phyloP scores from a whole-genome alignment of 768 basidiomycete species.

The Tulasnella sp. region DNA sequence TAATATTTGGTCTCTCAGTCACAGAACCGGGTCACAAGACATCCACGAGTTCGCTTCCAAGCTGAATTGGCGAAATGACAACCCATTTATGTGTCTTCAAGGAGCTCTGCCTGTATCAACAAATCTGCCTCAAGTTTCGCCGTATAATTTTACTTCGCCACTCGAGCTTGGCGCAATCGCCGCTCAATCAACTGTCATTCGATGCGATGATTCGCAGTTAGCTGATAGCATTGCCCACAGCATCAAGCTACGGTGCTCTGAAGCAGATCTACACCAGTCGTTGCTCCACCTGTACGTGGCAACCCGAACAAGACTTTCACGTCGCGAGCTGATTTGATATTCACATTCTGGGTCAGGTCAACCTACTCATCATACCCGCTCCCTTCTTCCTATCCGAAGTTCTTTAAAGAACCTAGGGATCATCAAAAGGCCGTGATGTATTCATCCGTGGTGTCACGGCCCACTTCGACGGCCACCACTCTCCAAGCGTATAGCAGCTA shows the following conservation, averaged over 20 bases:
- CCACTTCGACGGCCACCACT: not conserved
- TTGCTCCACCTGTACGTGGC: not conserved
- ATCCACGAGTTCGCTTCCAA: not conserved
- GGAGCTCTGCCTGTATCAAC: slow-evolving; percentile 15
- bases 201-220: not conserved
- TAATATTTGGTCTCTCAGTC: not conserved
- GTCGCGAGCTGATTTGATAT: not conserved
- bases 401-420: not conserved
- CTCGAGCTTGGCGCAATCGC: not conserved
- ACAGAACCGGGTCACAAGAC: slow-evolving; percentile 2
- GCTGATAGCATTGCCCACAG: not conserved
- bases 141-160: not conserved
- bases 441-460: not conserved
- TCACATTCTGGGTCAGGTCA: not conserved
- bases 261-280: not conserved
- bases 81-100: slow-evolving; percentile 6
- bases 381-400: slow-evolving; percentile 26
- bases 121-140: not conserved
- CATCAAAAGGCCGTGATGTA: not conserved
- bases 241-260: not conserved
- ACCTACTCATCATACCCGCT: slow-evolving; percentile 26
- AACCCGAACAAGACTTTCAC: not conserved
- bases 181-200: slow-evolving; percentile 11
- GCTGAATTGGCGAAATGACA: slow-evolving; percentile 20
- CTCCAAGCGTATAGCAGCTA: not conserved